Conservation (phyloP, 2,329 filamentous ascomycete genomes). For the Cordyceps tenuipes region DNA sequence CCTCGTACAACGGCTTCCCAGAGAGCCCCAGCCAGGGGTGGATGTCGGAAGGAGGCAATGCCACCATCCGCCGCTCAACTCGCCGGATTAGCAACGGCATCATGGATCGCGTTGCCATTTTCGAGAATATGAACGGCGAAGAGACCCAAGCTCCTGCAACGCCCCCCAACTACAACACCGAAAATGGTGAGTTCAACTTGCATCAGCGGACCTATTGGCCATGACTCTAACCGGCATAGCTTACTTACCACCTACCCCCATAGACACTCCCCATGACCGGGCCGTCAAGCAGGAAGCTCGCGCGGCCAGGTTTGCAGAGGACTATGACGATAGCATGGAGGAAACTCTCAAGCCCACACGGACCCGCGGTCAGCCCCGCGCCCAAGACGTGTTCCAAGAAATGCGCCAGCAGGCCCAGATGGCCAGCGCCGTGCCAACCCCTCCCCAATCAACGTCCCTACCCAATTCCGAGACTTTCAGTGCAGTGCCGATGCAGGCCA, state of each 20-base stretch:
- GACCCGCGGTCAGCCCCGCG: constrained; percentile 33
- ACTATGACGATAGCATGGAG: constrained; percentile 58
- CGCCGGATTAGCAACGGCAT: constrained; percentile 52
- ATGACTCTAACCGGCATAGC: constrained; percentile 27
- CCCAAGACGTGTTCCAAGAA: constrained; percentile 48
- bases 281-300: constrained; percentile 33
- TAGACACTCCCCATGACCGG: constrained; percentile 51
- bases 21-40: constrained; percentile 41
- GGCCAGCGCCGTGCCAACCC: constrained; percentile 42
- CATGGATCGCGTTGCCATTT: constrained; percentile 51
- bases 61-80: constrained; percentile 33
- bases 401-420: constrained; percentile 49
- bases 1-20: constrained; percentile 41
- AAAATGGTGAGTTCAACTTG: constrained; percentile 40
- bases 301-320: constrained; percentile 47
- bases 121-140: constrained; percentile 43
- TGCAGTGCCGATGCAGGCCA: constrained; percentile 42
- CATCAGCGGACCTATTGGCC: neutral
- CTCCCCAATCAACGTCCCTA: constrained; percentile 44
- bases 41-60: constrained; percentile 41
- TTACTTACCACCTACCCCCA: constrained; percentile 60
- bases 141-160: constrained; percentile 48
- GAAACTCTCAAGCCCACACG: constrained; percentile 53
- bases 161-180: constrained; percentile 53
- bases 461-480: constrained; percentile 38